Base-by-base conservation (phyloP, 1,284 basidiomycete genomes). In the Ustilago sp. region DNA sequence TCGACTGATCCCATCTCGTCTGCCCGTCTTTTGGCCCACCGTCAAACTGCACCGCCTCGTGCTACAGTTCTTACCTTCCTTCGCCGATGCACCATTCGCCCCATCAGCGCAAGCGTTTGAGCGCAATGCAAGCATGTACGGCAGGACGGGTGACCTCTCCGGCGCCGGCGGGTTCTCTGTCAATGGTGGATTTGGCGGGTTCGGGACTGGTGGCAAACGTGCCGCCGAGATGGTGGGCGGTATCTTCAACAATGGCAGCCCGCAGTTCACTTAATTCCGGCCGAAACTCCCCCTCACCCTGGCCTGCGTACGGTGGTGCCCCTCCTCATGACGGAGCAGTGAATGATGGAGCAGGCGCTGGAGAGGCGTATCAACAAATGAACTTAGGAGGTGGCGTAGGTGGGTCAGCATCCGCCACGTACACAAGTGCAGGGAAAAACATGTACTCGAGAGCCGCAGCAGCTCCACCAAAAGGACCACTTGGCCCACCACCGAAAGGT, bases 21-120 rank as follows among this genome's bases (percentile, higher is more conserved):
- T 85, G 17, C 80, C 84, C 28, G 56, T 85, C 39, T 85, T 85
- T 45, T 82, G 81, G 80, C 80, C 81, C 13, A 85, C 84, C 15
- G 72, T 81, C 43, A 71, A 73, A 43, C 53, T 80, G 34, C 80
- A 77, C 23, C 66, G 67, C 8, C 39, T 72, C 47, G 47, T 73
- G 28, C 17, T 77, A 38, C 59, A 48, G 34, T 43, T 62, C 12
- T 38, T 77, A n/a, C 74, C 69, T 9, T 48, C 54, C 23, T 43
- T 69, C 7, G 63, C 66, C 2, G 63, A 69, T 17, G 67, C 63
- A 23, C 64, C 69, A 8, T 57, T 62, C 3, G 59, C 60, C 8
- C 65, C 69, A 4, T 63, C 63, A 1, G 50, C 60, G 0, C 61
- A 68, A 15, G 69, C 77, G 1, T 79, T 66, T 45, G 77, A 74